phyloP scores from a whole-genome alignment of 2,329 filamentous ascomycete species.

The Thielaviopsis ethacetica region DNA sequence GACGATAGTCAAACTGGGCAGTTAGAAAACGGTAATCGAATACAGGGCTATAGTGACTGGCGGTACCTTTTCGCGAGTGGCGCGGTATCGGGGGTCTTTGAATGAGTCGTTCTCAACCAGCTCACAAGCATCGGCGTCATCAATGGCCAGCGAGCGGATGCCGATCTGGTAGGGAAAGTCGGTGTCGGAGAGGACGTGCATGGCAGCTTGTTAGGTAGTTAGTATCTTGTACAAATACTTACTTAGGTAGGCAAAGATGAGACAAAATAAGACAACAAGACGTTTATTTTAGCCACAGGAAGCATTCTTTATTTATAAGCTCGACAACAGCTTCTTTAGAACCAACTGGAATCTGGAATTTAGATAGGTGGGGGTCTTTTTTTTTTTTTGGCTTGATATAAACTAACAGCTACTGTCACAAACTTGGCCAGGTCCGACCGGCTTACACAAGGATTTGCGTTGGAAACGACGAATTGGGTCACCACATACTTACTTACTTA shows the following conservation, averaged over 20 bases:
- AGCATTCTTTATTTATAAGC: neutral
- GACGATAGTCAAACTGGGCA: conserved; percentile 55
- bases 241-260: neutral
- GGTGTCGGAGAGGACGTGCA: neutral
- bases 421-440: too few relatives aligned
- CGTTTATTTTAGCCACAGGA: neutral
- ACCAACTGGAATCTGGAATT: neutral
- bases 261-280: neutral
- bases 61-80: conserved; percentile 37
- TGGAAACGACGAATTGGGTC: too few relatives aligned
- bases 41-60: neutral
- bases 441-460: too few relatives aligned
- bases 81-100: conserved; percentile 30
- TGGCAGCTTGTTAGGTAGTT: neutral
- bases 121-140: conserved; percentile 44
- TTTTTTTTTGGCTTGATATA: neutral
- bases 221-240: neutral
- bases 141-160: conserved; percentile 51
- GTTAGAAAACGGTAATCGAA: neutral
- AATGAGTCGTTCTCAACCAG: conserved; percentile 40
- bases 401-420: neutral
- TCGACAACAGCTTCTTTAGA: neutral
- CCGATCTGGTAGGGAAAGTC: conserved; percentile 1
- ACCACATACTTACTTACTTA: too few relatives aligned
- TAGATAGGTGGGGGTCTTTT: neutral